phyloP scores from a whole-genome alignment of 345 rosid genomes.

The Eucalyptus sp. region DNA sequence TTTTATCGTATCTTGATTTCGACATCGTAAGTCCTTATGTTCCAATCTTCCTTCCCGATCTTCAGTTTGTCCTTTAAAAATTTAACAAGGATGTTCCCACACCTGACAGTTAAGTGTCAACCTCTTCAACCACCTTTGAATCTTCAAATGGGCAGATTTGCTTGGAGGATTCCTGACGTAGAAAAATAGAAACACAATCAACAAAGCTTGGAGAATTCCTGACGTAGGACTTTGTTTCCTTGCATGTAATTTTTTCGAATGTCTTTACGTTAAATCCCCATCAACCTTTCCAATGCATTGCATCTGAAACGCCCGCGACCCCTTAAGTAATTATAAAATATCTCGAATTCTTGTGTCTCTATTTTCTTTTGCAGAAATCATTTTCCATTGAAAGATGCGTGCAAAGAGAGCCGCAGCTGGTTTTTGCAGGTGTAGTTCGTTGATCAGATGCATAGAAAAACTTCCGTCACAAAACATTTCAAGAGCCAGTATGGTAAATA shows the following conservation, averaged over 20 bases:
- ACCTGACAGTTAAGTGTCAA: neutral
- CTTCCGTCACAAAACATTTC: neutral
- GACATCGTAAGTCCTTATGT: neutral
- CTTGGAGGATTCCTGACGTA: neutral
- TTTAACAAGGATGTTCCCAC: neutral
- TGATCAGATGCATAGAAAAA: neutral
- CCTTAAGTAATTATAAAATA: neutral
- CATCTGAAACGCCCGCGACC: neutral
- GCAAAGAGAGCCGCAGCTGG: neutral
- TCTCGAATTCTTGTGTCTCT: neutral
- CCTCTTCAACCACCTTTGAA: neutral
- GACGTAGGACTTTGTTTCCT: neutral
- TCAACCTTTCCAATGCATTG: neutral
- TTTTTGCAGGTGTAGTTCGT: neutral
- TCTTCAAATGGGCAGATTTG: neutral
- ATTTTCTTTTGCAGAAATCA: neutral
- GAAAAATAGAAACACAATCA: neutral
- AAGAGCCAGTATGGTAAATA: neutral
- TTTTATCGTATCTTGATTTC: neutral
- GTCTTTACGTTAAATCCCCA: neutral
- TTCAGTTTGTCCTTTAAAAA: neutral
- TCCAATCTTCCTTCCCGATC: neutral
- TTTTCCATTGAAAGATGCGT: neutral
- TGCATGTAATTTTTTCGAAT: neutral
- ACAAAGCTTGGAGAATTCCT: neutral